Evolutionary conservation across 2,329 filamentous ascomycete species (phyloP).

Genomic region (Exophiala aquamarina): DNA sequence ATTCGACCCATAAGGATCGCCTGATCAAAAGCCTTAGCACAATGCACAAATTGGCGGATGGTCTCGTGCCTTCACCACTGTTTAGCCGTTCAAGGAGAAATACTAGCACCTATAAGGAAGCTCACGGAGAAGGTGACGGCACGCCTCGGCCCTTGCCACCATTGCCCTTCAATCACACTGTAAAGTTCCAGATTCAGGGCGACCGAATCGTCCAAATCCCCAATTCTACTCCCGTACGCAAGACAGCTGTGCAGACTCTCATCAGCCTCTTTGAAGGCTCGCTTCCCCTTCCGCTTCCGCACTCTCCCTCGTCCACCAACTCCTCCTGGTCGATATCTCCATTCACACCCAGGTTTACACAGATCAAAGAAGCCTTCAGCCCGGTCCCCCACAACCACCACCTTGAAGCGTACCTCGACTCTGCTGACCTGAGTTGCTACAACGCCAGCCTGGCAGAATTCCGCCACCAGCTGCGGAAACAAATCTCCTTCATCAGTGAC

Average conservation of each 20-base stretch:
- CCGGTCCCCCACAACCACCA: conserved; percentile 16
- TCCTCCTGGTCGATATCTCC: background rate
- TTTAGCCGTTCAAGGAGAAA: conserved; percentile 23
- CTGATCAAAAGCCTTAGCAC: conserved; percentile 22
- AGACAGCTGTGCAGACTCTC: conserved; percentile 26
- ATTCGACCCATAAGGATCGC: conserved; percentile 2
- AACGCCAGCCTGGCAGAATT: conserved; percentile 17
- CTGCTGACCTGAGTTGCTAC: conserved; percentile 10
- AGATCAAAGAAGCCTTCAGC: conserved; percentile 23
- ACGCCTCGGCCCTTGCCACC: conserved; percentile 18
- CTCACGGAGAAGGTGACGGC: background rate
- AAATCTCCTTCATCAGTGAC: conserved; percentile 5
- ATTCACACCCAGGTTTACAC: conserved; percentile 19
- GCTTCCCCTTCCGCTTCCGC: conserved; percentile 12
- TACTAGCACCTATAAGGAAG: background rate
- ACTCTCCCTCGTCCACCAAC: conserved; percentile 3
- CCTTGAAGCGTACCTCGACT: conserved; percentile 18
- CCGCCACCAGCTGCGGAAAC: conserved; percentile 12
- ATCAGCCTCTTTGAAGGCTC: conserved; percentile 25
- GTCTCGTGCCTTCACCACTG: conserved; percentile 27
- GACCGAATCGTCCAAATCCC: conserved; percentile 20
- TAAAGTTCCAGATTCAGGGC: conserved; percentile 18
- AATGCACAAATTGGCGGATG: conserved; percentile 19
- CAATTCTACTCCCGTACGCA: conserved; percentile 6
- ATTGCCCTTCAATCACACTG: conserved; percentile 24